A percentile compares a stretch with the other conserved stretches of the same genome.
These are phyloP conservation scores for Moesziomyces sp. DNA, from an alignment of 1,284 basidiomycete species.

Conservation along the genomic window DNA sequence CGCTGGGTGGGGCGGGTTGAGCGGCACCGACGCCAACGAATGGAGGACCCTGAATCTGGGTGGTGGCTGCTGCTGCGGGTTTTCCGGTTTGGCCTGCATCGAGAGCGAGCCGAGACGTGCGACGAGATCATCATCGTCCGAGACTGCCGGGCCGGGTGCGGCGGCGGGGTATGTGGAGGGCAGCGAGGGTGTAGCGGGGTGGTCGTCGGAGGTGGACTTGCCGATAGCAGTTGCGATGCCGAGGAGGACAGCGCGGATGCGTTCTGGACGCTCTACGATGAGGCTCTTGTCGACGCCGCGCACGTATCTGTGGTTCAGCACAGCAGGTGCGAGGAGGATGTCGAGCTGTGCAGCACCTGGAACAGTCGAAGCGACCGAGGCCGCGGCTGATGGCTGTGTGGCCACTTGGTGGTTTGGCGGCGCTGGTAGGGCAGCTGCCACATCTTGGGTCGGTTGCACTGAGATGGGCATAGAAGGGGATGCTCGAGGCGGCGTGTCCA, in stretches of 20 bases:
- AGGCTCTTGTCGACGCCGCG: slow-evolving; percentile 60
- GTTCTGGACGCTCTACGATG: slow-evolving; percentile 65
- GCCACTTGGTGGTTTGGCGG: background rate
- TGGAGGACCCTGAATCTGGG: slow-evolving; percentile 41
- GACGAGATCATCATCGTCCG: slow-evolving; percentile 43
- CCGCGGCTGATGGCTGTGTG: background rate
- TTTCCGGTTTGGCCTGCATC: slow-evolving; percentile 13
- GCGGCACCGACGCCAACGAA: slow-evolving; percentile 31
- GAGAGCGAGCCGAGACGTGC: slow-evolving; percentile 43
- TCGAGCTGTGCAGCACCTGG: slow-evolving; percentile 42
- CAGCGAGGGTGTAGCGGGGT: slow-evolving; percentile 13
- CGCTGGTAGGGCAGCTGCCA: background rate
- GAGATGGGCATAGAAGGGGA: too few relatives aligned
- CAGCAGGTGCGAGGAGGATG: slow-evolving; percentile 58
- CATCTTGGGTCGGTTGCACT: too few relatives aligned
- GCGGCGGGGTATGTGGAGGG: slow-evolving; percentile 4
- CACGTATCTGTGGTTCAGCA: slow-evolving; percentile 63
- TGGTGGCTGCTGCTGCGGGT: slow-evolving; percentile 3
- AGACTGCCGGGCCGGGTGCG: background rate
- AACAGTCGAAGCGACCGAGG: background rate
- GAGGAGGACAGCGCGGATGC: slow-evolving; percentile 61
- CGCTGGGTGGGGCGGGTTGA: slow-evolving; percentile 53
- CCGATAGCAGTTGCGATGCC: slow-evolving; percentile 56
- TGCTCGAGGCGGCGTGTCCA: too few relatives aligned
- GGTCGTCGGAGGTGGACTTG: slow-evolving; percentile 9